Evolutionary conservation across 1,139 yeast genomes (phyloP), one percentile per base, ranked within the genome.

Genomic region (Candida buenavistaensis): DNA sequence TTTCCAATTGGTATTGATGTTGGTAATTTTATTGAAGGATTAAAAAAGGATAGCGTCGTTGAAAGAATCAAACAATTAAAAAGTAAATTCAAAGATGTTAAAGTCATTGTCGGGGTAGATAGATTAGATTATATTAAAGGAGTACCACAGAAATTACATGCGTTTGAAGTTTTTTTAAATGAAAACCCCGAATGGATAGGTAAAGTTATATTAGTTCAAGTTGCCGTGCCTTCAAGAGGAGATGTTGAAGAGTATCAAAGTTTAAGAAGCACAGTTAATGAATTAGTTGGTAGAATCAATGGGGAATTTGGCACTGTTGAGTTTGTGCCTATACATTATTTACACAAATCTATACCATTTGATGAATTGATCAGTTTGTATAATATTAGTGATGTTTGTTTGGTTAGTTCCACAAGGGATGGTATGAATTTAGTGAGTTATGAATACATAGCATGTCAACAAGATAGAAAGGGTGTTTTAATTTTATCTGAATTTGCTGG

Each of bases 131-230:
- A 92, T 57, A 92, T 92, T 58, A 92, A 92, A 61, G 98, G 98
- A 36, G 96, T 92, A 3, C 98, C 98, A 1, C 97, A 92, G 54
- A 92, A 92, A 56, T 68, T 92, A 36, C 97, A 90, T 55, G 97
- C 97, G 0, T 86, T 92, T 64, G 97, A 92, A 55, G 86, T 89
- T 9, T 92, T 92, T 50, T 66, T 94, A 37, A 80, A 81, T 29
- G 95, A 87, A 52, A 95, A 94, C 57, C 98, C 98, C 0, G 97
- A 90, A 62, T 94, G 97, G 96, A 87, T 89, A 31, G 98, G 98
- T 5, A 94, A 92, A 59, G 97, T 90, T 13, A 92, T 94, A 1
- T 68, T 94, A 35, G 95, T 94, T 5, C 99, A 94, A 60, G 94
- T 94, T 23, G 98, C 98, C 0, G 97, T 94, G 11, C 99, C 99